Percentiles rank a stretch among this genome's conserved stretches.
These are phyloP conservation scores for Pythium apleroticum DNA, from an alignment of 352 stramenopile genomes.

Conservation along the genomic window DNA sequence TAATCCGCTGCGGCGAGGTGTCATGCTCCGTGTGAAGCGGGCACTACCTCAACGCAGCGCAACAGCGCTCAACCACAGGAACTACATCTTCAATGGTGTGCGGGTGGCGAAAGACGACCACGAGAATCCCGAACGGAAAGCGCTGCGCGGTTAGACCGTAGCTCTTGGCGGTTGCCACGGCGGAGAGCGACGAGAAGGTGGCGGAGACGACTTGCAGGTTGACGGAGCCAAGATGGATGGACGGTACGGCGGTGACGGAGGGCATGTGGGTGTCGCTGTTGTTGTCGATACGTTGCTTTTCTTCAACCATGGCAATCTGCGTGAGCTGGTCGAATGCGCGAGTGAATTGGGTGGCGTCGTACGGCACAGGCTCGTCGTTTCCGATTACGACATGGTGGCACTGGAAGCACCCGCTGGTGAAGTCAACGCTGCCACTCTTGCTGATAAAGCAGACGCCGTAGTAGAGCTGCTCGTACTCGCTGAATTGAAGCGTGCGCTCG, in stretches of 20 bases:
- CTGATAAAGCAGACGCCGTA: conserved; percentile 51
- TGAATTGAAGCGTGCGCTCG: conserved; percentile 32
- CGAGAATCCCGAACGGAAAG: conserved; percentile 49
- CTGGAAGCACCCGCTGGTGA: conserved; percentile 47
- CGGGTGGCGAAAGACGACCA: conserved; percentile 43
- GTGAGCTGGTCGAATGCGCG: conserved; percentile 43
- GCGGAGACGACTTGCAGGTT: conserved; percentile 47
- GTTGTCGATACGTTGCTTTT: neutral
- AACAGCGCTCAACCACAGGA: conserved; percentile 35
- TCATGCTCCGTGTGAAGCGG: too few species aligned
- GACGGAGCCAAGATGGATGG: conserved; percentile 32
- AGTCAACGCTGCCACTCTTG: conserved; percentile 37
- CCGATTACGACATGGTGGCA: conserved; percentile 17
- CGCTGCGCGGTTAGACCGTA: conserved; percentile 48
- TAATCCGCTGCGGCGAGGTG: neutral
- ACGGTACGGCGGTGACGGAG: conserved; percentile 16
- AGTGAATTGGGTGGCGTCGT: conserved; percentile 18
- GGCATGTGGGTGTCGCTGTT: neutral
- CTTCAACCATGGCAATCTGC: conserved; percentile 36
- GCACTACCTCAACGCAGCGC: conserved; percentile 29
- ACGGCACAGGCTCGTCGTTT: neutral
- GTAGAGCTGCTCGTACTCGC: conserved; percentile 39
- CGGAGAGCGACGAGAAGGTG: conserved; percentile 47
- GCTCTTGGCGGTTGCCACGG: conserved; percentile 33
- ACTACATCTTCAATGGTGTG: conserved; percentile 37